Percentiles rank a stretch among this genome's conserved stretches.
Conservation (phyloP, 2,329 filamentous ascomycete species). For the Eutypella sp. region DNA sequence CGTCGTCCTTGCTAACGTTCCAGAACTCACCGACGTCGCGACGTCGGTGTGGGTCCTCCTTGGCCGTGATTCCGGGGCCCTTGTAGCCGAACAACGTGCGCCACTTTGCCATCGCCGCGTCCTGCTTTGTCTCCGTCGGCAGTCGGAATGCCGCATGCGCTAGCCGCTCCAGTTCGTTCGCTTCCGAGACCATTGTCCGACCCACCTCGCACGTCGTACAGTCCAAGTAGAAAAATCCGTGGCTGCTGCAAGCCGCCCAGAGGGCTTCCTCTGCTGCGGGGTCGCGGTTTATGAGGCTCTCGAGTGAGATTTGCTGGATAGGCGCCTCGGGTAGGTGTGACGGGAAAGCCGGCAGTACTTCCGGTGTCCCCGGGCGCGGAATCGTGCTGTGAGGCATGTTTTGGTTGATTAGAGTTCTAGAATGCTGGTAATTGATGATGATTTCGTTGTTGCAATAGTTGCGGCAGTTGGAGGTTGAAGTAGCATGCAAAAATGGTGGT, state of each 20-base stretch:
- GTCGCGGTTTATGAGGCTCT: slow-evolving; percentile 18
- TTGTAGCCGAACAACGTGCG: slow-evolving; percentile 29
- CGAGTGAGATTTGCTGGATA: slow-evolving; percentile 24
- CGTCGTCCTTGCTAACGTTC: slow-evolving; percentile 29
- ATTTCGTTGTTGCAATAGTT: too few relatives aligned
- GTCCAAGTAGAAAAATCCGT: slow-evolving; percentile 29
- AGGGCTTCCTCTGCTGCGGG: slow-evolving; percentile 18
- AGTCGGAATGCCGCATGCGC: slow-evolving; percentile 22
- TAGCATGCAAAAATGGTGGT: too few relatives aligned
- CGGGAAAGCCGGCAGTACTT: slow-evolving; percentile 22
- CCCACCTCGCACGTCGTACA: slow-evolving; percentile 17
- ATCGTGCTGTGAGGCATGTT: slow-evolving; percentile 1
- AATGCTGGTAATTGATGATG: too few relatives aligned
- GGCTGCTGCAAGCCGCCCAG: slow-evolving; percentile 21
- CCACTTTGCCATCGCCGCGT: slow-evolving; percentile 13
- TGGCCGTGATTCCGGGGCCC: slow-evolving; percentile 20
- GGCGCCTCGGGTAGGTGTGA: slow-evolving; percentile 18
- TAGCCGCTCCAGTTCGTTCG: slow-evolving; percentile 16
- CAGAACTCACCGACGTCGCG: slow-evolving; percentile 30
- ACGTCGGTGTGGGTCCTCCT: slow-evolving; percentile 19
- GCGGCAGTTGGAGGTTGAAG: too few relatives aligned
- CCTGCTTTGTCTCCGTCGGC: slow-evolving; percentile 24
- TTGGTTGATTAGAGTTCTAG: too few relatives aligned
- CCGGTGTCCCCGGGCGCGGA: slow-evolving; percentile 11
- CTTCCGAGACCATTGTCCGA: slow-evolving; percentile 13